phyloP scores from a whole-genome alignment of 2,329 filamentous ascomycete species.

The Parastagonospora avenae region DNA sequence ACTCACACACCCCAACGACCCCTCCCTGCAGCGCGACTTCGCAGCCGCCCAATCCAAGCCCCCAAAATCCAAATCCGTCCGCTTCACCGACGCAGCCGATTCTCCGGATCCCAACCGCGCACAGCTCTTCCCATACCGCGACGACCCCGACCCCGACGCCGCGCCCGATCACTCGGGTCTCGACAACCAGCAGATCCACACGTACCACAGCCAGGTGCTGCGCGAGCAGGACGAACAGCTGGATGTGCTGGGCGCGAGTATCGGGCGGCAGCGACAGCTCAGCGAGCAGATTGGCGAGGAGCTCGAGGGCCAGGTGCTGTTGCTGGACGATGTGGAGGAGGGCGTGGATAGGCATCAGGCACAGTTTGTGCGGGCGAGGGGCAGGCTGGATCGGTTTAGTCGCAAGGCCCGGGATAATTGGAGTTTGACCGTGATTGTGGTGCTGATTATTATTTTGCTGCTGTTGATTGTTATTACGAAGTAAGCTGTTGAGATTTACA shows the following conservation, averaged over 20 bases:
- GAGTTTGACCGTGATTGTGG: slow-evolving; percentile 81
- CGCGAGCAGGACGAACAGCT: slow-evolving; percentile 92
- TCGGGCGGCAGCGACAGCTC: slow-evolving; percentile 86
- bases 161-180: slow-evolving; percentile 62
- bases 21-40: slow-evolving; percentile 45
- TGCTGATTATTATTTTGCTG: slow-evolving; percentile 79
- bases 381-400: slow-evolving; percentile 72
- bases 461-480: slow-evolving; percentile 74
- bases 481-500: slow-evolving; percentile 8
- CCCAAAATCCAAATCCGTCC: slow-evolving; percentile 70
- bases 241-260: slow-evolving; percentile 83
- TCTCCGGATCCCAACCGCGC: slow-evolving; percentile 52
- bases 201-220: slow-evolving; percentile 79
- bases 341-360: slow-evolving; percentile 80
- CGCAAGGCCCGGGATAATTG: slow-evolving; percentile 81
- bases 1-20: slow-evolving; percentile 52
- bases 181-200: slow-evolving; percentile 83
- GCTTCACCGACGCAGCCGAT: slow-evolving; percentile 72
- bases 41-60: slow-evolving; percentile 44
- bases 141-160: slow-evolving; percentile 61
- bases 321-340: slow-evolving; percentile 88
- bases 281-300: slow-evolving; percentile 97
- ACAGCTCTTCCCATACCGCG: slow-evolving; percentile 72
- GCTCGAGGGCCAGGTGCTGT: slow-evolving; percentile 83
- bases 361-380: slow-evolving; percentile 75